Evolutionary conservation across 352 stramenopile species (phyloP).

Genomic region (Pythium periplocum): DNA sequence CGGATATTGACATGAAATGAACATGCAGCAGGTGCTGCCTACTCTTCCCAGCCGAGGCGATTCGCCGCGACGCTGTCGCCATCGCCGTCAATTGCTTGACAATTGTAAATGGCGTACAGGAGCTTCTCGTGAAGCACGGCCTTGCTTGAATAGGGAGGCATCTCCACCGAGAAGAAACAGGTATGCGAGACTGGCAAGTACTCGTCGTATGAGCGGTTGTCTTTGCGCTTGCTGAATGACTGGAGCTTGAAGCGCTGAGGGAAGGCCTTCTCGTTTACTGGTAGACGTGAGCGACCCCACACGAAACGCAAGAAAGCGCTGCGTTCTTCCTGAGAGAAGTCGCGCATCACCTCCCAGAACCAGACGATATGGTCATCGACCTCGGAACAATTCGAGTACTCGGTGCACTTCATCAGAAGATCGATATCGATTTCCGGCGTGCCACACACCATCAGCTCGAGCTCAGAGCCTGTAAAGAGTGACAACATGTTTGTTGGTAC

Average conservation of each 20-base stretch:
- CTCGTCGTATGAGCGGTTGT: conserved; percentile 36
- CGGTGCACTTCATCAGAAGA: conserved; percentile 73
- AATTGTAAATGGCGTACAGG: conserved; percentile 92
- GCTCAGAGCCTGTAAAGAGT: conserved; percentile 77
- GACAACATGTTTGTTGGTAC: conserved; percentile 60
- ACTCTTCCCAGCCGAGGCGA: conserved; percentile 78
- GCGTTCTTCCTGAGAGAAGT: conserved; percentile 79
- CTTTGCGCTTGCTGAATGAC: conserved; percentile 65
- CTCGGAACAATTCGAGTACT: conserved; percentile 79
- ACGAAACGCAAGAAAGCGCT: conserved; percentile 88
- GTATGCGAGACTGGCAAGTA: conserved; percentile 96
- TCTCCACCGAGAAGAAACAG: conserved; percentile 97
- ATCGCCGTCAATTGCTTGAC: conserved; percentile 90
- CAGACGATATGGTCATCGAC: conserved; percentile 76
- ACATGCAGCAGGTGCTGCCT: not conserved
- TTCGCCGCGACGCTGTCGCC: conserved; percentile 70
- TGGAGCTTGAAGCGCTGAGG: conserved; percentile 90
- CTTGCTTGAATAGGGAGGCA: conserved; percentile 92
- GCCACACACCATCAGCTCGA: conserved; percentile 84
- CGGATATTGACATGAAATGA: no score
- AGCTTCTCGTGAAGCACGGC: conserved; percentile 71
- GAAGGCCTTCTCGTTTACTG: conserved; percentile 76
- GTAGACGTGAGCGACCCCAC: conserved; percentile 88
- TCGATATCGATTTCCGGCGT: conserved; percentile 76
- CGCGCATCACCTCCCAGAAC: conserved; percentile 81